Evolutionary conservation across 129 eudicot genomes (phyloP), one percentile per base, ranked within the genome.

Genomic region (Centrapalus pauciflorus): DNA sequence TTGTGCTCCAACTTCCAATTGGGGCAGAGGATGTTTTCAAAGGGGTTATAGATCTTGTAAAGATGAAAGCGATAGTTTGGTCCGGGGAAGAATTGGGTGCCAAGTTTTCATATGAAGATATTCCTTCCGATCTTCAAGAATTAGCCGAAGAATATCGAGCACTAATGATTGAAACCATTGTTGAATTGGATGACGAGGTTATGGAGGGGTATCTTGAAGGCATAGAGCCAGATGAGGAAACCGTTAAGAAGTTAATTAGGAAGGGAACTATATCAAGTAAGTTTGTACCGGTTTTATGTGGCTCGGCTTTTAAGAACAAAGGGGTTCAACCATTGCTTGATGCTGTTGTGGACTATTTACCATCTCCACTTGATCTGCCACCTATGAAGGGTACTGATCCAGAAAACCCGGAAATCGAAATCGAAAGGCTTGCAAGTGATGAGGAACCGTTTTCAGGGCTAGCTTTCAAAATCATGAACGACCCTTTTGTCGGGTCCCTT

Each of bases 31-130:
- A 93, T 19, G 76, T 30, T 43, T 93, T 93, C 32, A 54, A 83
- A 75, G 96, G 99, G 52, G 80, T 93, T 56, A 34, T 93, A n/a
- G 99, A 93, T 80, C 87, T 93, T 46, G 89, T 93, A 52, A 82
- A 50, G 64, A 93, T 93, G 99, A 81, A 84, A 61, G 99, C 99
- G 2, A 66, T 86, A 1, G 72, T 93, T 35, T 93, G 99, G 99
- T 83, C 92, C 5, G 96, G 99, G 12, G 99, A 93, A 62, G 95
- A 93, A 80, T 56, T 93, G 49, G 99, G 99, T 45, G 99, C 99
- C 7, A 85, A 84, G 71, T 93, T 93, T 76, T 49, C 81, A 7
- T 93, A 85, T 52, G 86, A 81, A 51, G 99, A 93, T 33, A 93
- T 93, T 70, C 99, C 99, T 0, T 79, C 65, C 2, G 90, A 93